Evolutionary conservation across 2,329 filamentous ascomycete genomes (phyloP).

Genomic region (Ramularia collo-cygni): DNA sequence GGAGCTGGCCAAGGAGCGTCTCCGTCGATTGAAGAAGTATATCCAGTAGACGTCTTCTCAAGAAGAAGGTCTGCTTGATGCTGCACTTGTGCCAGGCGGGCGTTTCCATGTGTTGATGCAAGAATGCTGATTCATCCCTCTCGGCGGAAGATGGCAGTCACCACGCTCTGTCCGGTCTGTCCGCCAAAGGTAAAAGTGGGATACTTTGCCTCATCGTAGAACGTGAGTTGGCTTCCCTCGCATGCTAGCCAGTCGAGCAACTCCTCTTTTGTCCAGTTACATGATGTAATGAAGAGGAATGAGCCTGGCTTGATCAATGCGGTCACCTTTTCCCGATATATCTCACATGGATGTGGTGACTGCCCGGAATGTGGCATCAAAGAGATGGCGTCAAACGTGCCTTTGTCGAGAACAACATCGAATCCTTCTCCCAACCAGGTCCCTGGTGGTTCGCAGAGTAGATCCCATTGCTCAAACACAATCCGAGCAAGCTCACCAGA

Average conservation of each 20-base stretch:
- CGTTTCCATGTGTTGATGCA: too few species aligned
- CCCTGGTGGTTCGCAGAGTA: constrained; percentile 37
- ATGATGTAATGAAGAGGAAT: constrained; percentile 81
- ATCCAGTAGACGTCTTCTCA: constrained; percentile 31
- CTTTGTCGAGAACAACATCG: constrained; percentile 94
- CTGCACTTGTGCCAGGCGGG: too few species aligned
- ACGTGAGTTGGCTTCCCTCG: constrained; percentile 46
- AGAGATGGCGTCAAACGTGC: constrained; percentile 92
- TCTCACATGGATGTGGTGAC: constrained; percentile 50
- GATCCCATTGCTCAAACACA: constrained; percentile 48
- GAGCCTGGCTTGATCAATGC: constrained; percentile 63
- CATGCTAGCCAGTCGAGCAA: constrained; percentile 68
- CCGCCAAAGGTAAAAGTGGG: constrained; percentile 85
- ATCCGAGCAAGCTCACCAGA: constrained; percentile 27
- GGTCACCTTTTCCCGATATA: constrained; percentile 64
- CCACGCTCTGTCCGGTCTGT: constrained; percentile 79
- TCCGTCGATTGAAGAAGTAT: constrained; percentile 45
- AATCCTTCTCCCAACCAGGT: constrained; percentile 62
- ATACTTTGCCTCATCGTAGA: constrained; percentile 67
- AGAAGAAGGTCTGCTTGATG: too few species aligned
- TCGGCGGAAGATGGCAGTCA: constrained; percentile 68
- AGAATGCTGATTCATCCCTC: too few species aligned
- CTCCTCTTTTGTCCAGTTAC: constrained; percentile 95
- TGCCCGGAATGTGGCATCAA: constrained; percentile 38
- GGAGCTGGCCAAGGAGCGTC: constrained; percentile 44